These are phyloP conservation scores for Sugiyamaella xylanicola DNA, from an alignment of 1,139 yeast genomes.

Conservation along the genomic window DNA sequence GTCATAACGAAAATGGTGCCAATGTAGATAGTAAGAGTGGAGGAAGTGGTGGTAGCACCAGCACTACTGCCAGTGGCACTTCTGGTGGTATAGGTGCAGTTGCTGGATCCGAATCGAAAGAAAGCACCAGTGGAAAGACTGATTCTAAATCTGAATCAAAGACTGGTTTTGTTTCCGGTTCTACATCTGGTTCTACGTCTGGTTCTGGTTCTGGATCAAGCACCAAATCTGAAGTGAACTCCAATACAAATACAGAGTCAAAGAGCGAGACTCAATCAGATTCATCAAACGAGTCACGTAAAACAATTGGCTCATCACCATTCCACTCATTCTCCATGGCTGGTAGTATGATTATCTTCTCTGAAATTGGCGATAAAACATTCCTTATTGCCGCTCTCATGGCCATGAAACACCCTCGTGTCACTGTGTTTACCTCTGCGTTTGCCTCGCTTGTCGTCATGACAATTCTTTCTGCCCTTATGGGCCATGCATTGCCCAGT, in stretches of 20 bases:
- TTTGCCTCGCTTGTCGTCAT: conserved; percentile 83
- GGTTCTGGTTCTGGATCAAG: conserved; percentile 15
- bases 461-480: conserved; percentile 88
- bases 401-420: conserved; percentile 92
- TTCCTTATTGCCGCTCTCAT: conserved; percentile 93
- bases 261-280: not conserved
- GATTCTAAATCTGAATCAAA: not conserved
- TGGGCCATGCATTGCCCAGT: conserved; percentile 90
- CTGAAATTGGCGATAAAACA: conserved; percentile 97
- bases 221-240: not conserved
- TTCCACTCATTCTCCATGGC: conserved; percentile 43
- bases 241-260: not conserved
- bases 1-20: not conserved
- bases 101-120: conserved; percentile 12
- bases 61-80: conserved; percentile 5
- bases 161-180: no score
- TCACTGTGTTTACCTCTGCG: conserved; percentile 84
- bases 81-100: conserved; percentile 14
- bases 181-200: no score
- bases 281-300: not conserved
- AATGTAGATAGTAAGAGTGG: no score
- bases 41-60: not conserved
- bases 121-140: not conserved
- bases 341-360: conserved; percentile 74
- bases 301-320: conserved; percentile 7